Evolutionary conservation across 345 rosid species (phyloP), one percentile per base, ranked within the genome.

Genomic region (Syzygium aromaticum): DNA sequence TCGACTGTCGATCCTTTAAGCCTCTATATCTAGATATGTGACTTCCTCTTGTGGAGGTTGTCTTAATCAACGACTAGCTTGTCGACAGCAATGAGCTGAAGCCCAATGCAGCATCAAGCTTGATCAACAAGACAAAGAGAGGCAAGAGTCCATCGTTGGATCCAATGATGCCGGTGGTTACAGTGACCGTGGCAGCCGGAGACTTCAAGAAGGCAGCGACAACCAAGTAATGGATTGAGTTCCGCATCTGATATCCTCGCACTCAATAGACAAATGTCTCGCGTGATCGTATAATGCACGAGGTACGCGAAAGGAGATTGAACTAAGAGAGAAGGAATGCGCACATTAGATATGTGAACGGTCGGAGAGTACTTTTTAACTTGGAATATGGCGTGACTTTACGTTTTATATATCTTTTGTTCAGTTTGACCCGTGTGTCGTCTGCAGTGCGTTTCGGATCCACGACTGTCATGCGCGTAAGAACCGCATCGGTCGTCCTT

Each of bases 21-120:
- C 77, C 40, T 15, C 22, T 64, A 33, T 10, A 64, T 15, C 77
- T 64, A 28, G 77, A 64, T 21, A 28, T 7, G 22, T 2, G 77
- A 15, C 77, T 64, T 28, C 7, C 11, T 15, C 16, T 14, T 28
- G 0, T 64, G 77, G 40, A 15, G 21, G 19, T 64, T 64, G 40
- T 64, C 43, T 30, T 67, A 67, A 43, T 67, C 23, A 67, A 17
- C 43, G 19, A 16, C 43, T 16, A 67, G 23, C 43, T 67, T 8
- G 43, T 67, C 23, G 23, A 30, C 19, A 0, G 12, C 21, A 2
- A 19, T 1, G 11, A 30, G 46, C 17, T 30, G 77, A 0, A 64
- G 77, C 78, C 17, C 22, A 11, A 16, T 30, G 19, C 11, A 2
- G 11, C 43, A 2, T 64, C 78, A 30, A 30, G 78, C 78, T 64